Evolutionary conservation across 163 green algal species (phyloP).

Genomic region (Scenedesmus sp.): DNA sequence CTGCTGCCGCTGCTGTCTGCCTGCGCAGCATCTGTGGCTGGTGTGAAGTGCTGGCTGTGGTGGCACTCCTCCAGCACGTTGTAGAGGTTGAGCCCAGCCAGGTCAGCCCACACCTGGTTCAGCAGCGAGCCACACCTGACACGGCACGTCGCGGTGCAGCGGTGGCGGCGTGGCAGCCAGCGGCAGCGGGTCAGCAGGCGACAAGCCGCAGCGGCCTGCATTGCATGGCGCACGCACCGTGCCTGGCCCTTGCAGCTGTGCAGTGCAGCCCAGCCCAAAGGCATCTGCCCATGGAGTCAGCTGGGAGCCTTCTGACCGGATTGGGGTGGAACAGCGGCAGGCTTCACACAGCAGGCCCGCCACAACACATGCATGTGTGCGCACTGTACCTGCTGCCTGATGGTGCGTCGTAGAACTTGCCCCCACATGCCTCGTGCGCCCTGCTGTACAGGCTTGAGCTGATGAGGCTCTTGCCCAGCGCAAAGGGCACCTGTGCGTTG

Average conservation of each 20-base stretch:
- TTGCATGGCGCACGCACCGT: background rate
- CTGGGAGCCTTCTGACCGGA: too few relatives aligned
- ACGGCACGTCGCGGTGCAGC: background rate
- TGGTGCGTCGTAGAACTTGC: constrained; percentile 11
- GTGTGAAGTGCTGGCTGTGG: constrained; percentile 52
- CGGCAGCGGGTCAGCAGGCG: background rate
- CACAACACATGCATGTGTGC: too few relatives aligned
- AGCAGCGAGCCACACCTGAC: background rate
- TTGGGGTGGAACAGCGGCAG: too few relatives aligned
- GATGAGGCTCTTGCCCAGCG: constrained; percentile 75
- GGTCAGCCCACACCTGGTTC: background rate
- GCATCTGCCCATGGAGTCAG: too few relatives aligned
- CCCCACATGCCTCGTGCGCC: constrained; percentile 23
- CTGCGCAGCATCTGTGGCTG: background rate
- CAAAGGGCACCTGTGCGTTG: constrained; percentile 77
- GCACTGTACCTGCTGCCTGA: constrained; percentile 9
- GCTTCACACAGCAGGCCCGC: too few relatives aligned
- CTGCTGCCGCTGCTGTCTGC: constrained; percentile 33
- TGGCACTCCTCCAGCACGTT: constrained; percentile 84
- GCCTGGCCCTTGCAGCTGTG: too few relatives aligned
- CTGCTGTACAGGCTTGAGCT: constrained; percentile 44
- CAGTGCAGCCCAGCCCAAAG: too few relatives aligned
- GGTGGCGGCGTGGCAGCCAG: background rate
- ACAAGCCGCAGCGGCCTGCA: background rate
- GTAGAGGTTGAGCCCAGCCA: constrained; percentile 81